These are phyloP conservation scores for Gentiana macrophylla DNA, from an alignment of 257 asterid genomes.

Conservation along the genomic window DNA sequence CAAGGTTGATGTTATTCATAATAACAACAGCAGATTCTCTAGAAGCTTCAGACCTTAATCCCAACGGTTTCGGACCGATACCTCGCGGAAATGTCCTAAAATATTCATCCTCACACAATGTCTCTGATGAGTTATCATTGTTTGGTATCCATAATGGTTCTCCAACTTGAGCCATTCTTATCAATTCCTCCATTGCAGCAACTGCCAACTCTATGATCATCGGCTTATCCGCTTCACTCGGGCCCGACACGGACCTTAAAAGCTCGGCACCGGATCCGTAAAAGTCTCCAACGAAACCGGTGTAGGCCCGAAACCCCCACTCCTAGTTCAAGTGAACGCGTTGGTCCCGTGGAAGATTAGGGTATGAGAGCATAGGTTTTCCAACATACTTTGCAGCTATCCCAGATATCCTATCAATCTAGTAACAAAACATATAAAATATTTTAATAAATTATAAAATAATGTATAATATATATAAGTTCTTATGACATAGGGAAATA, in stretches of 20 bases:
- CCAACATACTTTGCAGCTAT: slow-evolving; percentile 69
- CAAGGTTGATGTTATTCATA: slow-evolving; percentile 75
- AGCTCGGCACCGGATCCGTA: slow-evolving; percentile 45
- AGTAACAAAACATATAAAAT: background rate
- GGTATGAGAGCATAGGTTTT: slow-evolving; percentile 44
- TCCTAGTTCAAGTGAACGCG: slow-evolving; percentile 47
- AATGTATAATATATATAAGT: too few species aligned
- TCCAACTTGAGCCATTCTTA: slow-evolving; percentile 55
- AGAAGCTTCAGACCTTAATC: slow-evolving; percentile 81
- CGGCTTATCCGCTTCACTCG: slow-evolving; percentile 57
- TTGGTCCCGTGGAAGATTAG: slow-evolving; percentile 35
- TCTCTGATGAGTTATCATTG: slow-evolving; percentile 24
- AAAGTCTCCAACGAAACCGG: slow-evolving; percentile 32
- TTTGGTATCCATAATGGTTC: slow-evolving; percentile 59
- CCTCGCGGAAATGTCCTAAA: slow-evolving; percentile 73
- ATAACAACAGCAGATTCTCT: slow-evolving; percentile 83
- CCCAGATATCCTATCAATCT: slow-evolving; percentile 74
- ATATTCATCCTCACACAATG: slow-evolving; percentile 63
- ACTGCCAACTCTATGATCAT: slow-evolving; percentile 66
- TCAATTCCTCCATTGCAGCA: slow-evolving; percentile 76
- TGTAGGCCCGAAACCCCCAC: slow-evolving; percentile 31
- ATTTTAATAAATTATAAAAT: background rate
- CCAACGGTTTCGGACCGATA: slow-evolving; percentile 83
- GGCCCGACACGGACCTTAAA: slow-evolving; percentile 56
- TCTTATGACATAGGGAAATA: too few species aligned